Conservation (phyloP, 257 asterid genomes). For the Solanum neorickii region DNA sequence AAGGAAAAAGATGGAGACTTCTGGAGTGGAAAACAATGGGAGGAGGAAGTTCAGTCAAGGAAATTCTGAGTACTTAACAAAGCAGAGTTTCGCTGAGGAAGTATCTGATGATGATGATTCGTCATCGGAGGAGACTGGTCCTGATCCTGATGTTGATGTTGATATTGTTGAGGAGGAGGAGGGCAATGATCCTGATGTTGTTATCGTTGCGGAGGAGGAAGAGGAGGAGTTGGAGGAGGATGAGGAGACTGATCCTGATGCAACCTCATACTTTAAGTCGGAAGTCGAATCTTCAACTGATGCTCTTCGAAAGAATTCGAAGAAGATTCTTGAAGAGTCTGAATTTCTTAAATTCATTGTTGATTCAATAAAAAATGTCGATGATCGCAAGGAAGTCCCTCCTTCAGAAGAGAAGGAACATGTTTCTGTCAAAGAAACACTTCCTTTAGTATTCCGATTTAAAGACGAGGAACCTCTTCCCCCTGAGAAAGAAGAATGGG, state of each 20-base stretch:
- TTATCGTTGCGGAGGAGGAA: background rate
- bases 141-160: background rate
- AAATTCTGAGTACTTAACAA: background rate
- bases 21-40: background rate
- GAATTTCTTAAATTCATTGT: background rate
- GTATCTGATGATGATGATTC: background rate
- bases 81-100: background rate
- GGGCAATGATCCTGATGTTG: background rate
- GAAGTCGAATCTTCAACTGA: background rate
- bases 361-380: slow-evolving; percentile 17
- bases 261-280: background rate
- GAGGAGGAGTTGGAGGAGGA: background rate
- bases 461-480: slow-evolving; percentile 26
- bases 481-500: slow-evolving; percentile 27
- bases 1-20: background rate
- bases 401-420: slow-evolving; percentile 1
- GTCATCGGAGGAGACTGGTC: background rate
- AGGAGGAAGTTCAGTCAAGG: background rate
- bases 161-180: background rate
- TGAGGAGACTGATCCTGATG: too few species aligned
- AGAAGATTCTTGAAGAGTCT: background rate
- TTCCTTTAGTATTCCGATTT: slow-evolving; percentile 50
- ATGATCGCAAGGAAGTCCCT: background rate
- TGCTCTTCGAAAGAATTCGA: background rate
- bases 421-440: background rate